Evolutionary conservation across 768 basidiomycete genomes (phyloP), one percentile per base, ranked within the genome.

Genomic region (Candolleomyces efflorescens): DNA sequence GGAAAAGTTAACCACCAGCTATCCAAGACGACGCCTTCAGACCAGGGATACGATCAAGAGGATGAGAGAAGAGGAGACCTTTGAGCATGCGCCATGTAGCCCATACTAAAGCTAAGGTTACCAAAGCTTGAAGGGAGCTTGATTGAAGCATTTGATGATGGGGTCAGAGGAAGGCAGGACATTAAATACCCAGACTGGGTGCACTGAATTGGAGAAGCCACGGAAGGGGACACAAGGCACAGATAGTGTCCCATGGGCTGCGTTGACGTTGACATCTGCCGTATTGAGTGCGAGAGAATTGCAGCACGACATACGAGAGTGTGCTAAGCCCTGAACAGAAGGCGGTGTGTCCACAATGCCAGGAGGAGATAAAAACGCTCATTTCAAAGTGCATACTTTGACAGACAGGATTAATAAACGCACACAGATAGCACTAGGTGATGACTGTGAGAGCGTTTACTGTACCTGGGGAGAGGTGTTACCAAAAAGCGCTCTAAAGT

Each of bases 111-210:
- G 49, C 32, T 10, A 50, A 50, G 49, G 49, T 50, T 26, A 26
- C 49, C 49, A 50, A 36, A 50, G 18, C 49, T 50, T 50, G 23
- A 22, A 36, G 27, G 49, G 49, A 50, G 24, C 27, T 50, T 50
- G 49, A 50, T 50, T 50, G 49, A 50, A 50, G 49, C 49, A 50
- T 50, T 26, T 50, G 49, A 50, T 50, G 49, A 36, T 36, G 9
- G 24, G 27, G 27, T n/a, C 24, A 50, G 27, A n/a, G 24, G 18
- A 24, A 24, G 49, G 24, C 49, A 20, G 2, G 27, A 50, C 23
- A 26, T 50, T 50, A 27, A 22, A 27, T 50, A 27, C 18, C 5
- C 17, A n/a, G 13, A 18, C 13, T 10, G 12, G 27, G 24, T 2
- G 49, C 6, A 36, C 24, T 50, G 49, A 36, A 50, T 20, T 26